phyloP scores from a whole-genome alignment of 352 stramenopile genomes.

The Phytophthora pseudosyringae region DNA sequence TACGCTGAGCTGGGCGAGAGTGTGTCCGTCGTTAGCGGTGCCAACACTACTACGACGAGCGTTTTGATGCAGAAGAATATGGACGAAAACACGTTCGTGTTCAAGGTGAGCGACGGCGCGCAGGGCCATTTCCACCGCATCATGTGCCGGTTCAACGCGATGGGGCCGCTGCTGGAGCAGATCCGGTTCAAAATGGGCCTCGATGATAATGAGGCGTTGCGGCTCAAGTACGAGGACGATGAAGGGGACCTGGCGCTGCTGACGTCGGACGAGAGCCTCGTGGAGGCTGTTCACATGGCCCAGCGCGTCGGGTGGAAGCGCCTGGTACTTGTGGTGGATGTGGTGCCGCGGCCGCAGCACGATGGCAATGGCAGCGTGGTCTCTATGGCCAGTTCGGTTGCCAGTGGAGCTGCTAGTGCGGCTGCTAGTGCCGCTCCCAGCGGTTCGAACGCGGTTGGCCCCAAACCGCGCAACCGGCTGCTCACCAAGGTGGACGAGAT shows the following conservation, averaged over 20 bases:
- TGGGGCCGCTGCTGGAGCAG: conserved; percentile 75
- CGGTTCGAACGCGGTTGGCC: conserved; percentile 22
- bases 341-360: conserved; percentile 56
- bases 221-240: conserved; percentile 90
- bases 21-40: conserved; percentile 84
- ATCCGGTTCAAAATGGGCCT: conserved; percentile 86
- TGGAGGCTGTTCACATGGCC: conserved; percentile 89
- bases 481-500: conserved; percentile 87
- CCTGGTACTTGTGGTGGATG: conserved; percentile 83
- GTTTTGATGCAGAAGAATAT: conserved; percentile 69
- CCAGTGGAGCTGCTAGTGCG: conserved; percentile 10
- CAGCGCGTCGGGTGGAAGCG: conserved; percentile 86
- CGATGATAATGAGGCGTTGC: conserved; percentile 59
- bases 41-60: conserved; percentile 79
- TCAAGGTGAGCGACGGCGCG: conserved; percentile 87
- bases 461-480: conserved; percentile 53
- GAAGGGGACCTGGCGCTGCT: conserved; percentile 87
- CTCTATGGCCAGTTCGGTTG: conserved; percentile 41
- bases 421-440: conserved; percentile 11
- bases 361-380: conserved; percentile 45
- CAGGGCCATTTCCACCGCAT: conserved; percentile 89
- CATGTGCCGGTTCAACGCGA: conserved; percentile 78
- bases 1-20: conserved; percentile 89
- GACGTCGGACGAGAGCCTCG: conserved; percentile 84
- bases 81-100: conserved; percentile 83